Base-by-base conservation (phyloP, 768 basidiomycete species). In the Boletus rubroflammeus region DNA sequence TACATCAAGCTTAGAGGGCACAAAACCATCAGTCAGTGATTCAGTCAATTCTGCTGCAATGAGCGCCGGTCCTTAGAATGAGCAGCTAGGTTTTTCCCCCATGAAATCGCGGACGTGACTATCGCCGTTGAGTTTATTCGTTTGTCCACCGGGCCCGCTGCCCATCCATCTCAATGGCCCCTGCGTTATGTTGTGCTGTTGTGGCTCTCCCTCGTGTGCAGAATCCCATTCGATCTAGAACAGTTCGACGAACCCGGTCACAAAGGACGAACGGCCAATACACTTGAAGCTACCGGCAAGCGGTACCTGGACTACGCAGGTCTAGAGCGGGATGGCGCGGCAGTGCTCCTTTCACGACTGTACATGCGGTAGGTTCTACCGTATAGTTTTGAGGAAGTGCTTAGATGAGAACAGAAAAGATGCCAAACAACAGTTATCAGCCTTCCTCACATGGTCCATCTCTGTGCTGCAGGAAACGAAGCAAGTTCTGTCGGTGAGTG, bases 201-300 rank as follows among this genome's bases (percentile, higher is more conserved):
- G 11, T 98, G 96, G 96, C 78, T 98, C n/a, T 89, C 91, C 21
- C 81, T 99, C 23, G 87, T 97, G 45, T 88, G 90, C 74, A 92
- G 90, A 75, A 86, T 98, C 17, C 97, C 97, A 0, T 99, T 99
- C 69, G 86, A 91, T 65, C 75, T 99, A 36, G 79, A 83, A 29
- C 89, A 92, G 62, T 92, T 97, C 50, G 92, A 93, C 63, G 85
- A 88, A 53, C 64, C 60, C 10, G 76, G 76, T 3, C 67, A 73
- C n/a, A 61, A 65, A 23, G 81, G 83, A 11, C 68, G 76, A 43
- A 90, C 88, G 1, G 82, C 84, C 0, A 59, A 63, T 17, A 67
- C 67, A 5, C 72, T 95, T 3, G 86, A 94, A 59, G 57, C 62
- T 1, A 66, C 84, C 3, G 87, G 81, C 0, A 87, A 80, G 61